These are phyloP conservation scores for Austropuccinia psidii DNA, from an alignment of 1,284 basidiomycete genomes.

Conservation along the genomic window DNA sequence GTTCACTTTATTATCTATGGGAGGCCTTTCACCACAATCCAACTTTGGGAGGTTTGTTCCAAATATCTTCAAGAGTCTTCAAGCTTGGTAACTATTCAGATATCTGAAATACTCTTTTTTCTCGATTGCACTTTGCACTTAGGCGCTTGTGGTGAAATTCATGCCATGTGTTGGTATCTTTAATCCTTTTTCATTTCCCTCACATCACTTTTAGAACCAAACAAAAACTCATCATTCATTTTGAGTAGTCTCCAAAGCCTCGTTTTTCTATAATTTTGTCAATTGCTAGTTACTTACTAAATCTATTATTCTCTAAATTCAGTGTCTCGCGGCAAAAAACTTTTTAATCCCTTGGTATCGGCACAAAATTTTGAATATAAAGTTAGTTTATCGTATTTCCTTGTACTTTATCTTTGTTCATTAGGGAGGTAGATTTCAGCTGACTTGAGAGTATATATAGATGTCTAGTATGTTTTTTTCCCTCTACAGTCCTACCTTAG, in stretches of 20 bases:
- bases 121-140: no score
- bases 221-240: no score
- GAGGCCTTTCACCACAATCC: constrained; percentile 68
- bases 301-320: constrained; percentile 43
- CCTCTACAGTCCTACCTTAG: not conserved
- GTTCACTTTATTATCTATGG: constrained; percentile 95
- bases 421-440: no score
- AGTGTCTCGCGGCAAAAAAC: constrained; percentile 85
- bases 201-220: not conserved
- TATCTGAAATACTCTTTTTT: no score
- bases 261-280: no score
- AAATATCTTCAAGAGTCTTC: no score
- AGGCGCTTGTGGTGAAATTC: constrained; percentile 69
- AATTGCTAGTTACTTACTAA: not conserved
- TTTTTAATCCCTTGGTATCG: constrained; percentile 76
- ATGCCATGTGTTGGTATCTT: constrained; percentile 37
- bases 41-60: constrained; percentile 80
- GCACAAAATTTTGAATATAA: constrained; percentile 93
- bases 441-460: no score
- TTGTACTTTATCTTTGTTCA: not conserved
- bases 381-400: constrained; percentile 4
- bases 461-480: constrained; percentile 25
- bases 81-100: no score
- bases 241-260: no score
- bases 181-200: not conserved